Evolutionary conservation across 306 rosid genomes (phyloP).

Genomic region (Psophocarpus tetragonolobus): DNA sequence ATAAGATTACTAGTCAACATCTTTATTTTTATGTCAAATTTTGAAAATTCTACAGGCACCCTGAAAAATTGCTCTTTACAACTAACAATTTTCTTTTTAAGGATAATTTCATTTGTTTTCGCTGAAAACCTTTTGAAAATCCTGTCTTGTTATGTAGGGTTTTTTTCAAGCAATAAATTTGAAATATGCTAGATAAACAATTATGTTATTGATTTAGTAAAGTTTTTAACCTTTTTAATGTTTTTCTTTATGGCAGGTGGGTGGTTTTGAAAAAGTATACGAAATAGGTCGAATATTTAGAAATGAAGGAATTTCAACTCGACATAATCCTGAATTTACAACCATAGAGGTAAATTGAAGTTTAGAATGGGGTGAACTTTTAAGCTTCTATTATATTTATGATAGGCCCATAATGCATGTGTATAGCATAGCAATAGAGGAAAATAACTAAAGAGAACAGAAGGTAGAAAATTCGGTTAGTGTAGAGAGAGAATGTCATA

Average conservation of each 20-base stretch:
- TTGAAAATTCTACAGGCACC: slow-evolving; percentile 6
- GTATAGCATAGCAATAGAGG: not conserved
- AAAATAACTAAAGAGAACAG: not conserved
- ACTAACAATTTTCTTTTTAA: slow-evolving; percentile 3
- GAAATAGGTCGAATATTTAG: slow-evolving; percentile 97
- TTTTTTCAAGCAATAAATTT: slow-evolving; percentile 27
- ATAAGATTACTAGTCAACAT: slow-evolving; percentile 14
- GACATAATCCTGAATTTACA: slow-evolving; percentile 98
- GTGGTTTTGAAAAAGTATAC: slow-evolving; percentile 93
- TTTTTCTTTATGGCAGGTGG: slow-evolving; percentile 65
- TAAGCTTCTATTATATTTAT: slow-evolving; percentile 14
- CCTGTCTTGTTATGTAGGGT: slow-evolving; percentile 5
- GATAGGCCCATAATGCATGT: not conserved
- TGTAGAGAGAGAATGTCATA: not conserved
- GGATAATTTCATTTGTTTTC: slow-evolving; percentile 24
- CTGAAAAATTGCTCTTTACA: slow-evolving; percentile 1
- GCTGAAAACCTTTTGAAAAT: slow-evolving; percentile 9
- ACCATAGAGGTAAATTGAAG: slow-evolving; percentile 79
- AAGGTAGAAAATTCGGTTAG: not conserved
- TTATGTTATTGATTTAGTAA: slow-evolving; percentile 12
- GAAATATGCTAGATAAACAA: not conserved
- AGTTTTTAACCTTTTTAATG: slow-evolving; percentile 19
- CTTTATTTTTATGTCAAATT: slow-evolving; percentile 15
- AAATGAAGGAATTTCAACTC: slow-evolving; percentile 97
- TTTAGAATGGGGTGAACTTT: not conserved